Evolutionary conservation across 768 basidiomycete species (phyloP), one percentile per base, ranked within the genome.

Genomic region (Obba rivulosa): DNA sequence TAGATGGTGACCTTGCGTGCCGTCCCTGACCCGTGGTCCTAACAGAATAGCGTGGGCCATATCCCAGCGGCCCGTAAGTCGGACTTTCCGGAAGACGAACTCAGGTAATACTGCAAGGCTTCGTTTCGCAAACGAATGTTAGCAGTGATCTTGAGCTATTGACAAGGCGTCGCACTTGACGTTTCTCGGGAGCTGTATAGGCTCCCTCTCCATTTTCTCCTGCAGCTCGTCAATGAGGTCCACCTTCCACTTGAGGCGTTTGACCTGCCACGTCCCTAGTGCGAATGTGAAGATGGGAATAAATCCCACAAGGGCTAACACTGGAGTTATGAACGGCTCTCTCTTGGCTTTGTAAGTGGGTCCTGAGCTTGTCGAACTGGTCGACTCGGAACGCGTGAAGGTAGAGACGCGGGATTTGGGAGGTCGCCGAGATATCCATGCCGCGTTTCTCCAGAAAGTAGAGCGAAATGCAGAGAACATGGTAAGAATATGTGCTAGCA

Each of bases 221-320:
- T 96, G 87, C 31, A 98, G 74, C 59, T 97, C 90, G 55, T 96
- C 90, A 53, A 98, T 97, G 43, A 99, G 75, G 45, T 81, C 79
- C 39, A 95, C 73, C 68, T 99, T 99, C 96, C 96, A 99, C 64
- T 89, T 80, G 24, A 98, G 77, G 41, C 96, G 81, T 57, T 90
- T 79, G 25, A 99, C 71, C 68, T 99, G 96, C 95, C 95, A 98
- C 17, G 81, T 79, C 16, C 96, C 95, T 52, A 99, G 72, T 14
- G 77, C 86, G 56, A 93, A 92, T 0, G 92, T 92, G 62, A 96
- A 83, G 51, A 97, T 70, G 1, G 96, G 96, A 47, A 96, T 87
- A 56, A 87, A 77, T 25, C 90, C 89, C 50, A 93, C 70, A 24
- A 92, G 66, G 17, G 88, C 53, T 72, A 90, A 78, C 8, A 84